Evolutionary conservation across 1,139 yeast species (phyloP).

Genomic region (Debaryomyces singareniensis): DNA sequence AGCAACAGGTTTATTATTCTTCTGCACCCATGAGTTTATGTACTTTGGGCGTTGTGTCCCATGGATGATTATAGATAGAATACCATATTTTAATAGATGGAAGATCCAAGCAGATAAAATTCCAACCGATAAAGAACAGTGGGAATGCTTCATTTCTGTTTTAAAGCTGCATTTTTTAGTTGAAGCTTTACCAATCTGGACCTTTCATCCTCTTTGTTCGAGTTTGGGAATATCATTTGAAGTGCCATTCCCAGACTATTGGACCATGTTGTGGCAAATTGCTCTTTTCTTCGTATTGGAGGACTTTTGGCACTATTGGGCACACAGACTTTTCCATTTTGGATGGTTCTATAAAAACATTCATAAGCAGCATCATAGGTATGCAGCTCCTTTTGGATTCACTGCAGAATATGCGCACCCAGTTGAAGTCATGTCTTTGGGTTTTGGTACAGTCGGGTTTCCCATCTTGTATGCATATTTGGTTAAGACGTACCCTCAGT

Average conservation of each 20-base stretch:
- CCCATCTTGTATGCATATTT: constrained; percentile 57
- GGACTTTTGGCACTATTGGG: constrained; percentile 95
- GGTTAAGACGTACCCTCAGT: constrained; percentile 20
- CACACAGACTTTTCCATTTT: constrained; percentile 80
- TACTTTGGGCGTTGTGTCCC: constrained; percentile 83
- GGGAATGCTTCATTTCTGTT: constrained; percentile 86
- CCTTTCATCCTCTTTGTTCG: constrained; percentile 85
- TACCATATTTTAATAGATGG: constrained; percentile 69
- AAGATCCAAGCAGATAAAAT: constrained; percentile 78
- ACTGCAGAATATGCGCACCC: constrained; percentile 98
- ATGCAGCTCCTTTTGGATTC: constrained; percentile 94
- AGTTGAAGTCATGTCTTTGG: constrained; percentile 80
- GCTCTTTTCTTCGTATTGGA: constrained; percentile 74
- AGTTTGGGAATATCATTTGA: constrained; percentile 64
- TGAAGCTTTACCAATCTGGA: constrained; percentile 94
- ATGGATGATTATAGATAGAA: constrained; percentile 72
- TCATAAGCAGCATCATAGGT: constrained; percentile 94
- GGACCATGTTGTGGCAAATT: constrained; percentile 57
- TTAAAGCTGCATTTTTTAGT: constrained; percentile 80
- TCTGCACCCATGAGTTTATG: constrained; percentile 68
- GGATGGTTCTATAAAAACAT: constrained; percentile 84
- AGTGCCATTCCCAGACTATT: constrained; percentile 76
- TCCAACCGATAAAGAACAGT: constrained; percentile 75
- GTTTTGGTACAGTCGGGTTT: constrained; percentile 91
- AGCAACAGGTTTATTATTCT: constrained; percentile 79